Percentiles rank a stretch among this genome's conserved stretches.
Evolutionary conservation across 495 filamentous ascomycete species (phyloP).

Genomic region (Delitschia confertaspora): DNA sequence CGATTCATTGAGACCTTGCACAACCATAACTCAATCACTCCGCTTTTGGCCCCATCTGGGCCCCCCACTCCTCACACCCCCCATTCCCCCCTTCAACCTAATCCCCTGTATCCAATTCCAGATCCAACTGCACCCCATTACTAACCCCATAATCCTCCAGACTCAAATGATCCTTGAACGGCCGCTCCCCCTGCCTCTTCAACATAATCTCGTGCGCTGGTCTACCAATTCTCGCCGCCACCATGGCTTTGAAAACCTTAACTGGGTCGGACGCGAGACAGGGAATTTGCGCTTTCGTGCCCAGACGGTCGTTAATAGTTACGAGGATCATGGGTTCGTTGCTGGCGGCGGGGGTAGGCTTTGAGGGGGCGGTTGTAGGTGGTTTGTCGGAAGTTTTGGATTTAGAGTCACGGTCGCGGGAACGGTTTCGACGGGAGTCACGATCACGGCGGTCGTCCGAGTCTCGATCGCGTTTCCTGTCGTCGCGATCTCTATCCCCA

Average conservation of each 20-base stretch:
- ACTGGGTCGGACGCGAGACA: slow-evolving; percentile 75
- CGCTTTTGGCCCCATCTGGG: too few relatives aligned
- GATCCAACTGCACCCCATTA: slow-evolving; percentile 80
- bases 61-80: too few relatives aligned
- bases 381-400: slow-evolving; percentile 2
- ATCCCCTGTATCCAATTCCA: slow-evolving; percentile 41
- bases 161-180: slow-evolving; percentile 82
- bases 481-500: slow-evolving; percentile 40
- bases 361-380: not conserved
- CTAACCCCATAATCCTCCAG: slow-evolving; percentile 83
- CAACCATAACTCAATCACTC: too few relatives aligned
- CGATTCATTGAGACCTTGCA: too few relatives aligned
- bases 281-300: slow-evolving; percentile 82
- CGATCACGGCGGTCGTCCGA: not conserved
- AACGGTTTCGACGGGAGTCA: not conserved
- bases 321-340: slow-evolving; percentile 83
- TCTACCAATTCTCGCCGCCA: slow-evolving; percentile 76
- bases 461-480: slow-evolving; percentile 26
- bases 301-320: slow-evolving; percentile 82
- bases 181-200: slow-evolving; percentile 82
- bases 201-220: slow-evolving; percentile 84
- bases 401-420: not conserved
- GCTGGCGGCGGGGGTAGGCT: slow-evolving; percentile 29
- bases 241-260: slow-evolving; percentile 79
- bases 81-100: too few relatives aligned